phyloP scores from a whole-genome alignment of 805 yeast species.

The Hanseniaspora clermontiae region DNA sequence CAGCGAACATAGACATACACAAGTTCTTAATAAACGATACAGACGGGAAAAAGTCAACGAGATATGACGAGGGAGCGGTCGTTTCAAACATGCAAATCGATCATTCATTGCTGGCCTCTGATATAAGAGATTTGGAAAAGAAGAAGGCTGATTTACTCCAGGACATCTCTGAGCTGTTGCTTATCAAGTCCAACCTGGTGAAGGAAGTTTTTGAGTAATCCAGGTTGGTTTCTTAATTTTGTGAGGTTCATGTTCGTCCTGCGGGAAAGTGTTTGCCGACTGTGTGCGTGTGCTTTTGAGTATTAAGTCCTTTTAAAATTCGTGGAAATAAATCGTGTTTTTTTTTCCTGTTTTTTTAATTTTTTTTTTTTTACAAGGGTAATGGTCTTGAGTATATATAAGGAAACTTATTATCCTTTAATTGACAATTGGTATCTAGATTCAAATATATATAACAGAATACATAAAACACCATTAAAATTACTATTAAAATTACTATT shows the following conservation, averaged over 20 bases:
- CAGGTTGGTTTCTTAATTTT: background rate
- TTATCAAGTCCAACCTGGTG: background rate
- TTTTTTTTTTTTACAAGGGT: too few species aligned
- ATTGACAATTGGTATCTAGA: too few species aligned
- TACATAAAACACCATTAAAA: background rate
- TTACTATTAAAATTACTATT: background rate
- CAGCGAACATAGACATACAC: background rate
- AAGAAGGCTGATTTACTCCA: background rate
- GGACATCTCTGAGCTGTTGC: background rate
- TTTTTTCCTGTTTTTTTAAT: too few species aligned
- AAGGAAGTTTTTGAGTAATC: background rate
- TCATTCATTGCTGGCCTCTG: background rate
- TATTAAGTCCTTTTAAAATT: background rate
- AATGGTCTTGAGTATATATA: too few species aligned
- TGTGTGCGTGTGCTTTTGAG: background rate
- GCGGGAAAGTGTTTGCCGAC: background rate
- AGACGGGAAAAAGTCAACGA: background rate
- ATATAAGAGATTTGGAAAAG: slow-evolving; percentile 1
- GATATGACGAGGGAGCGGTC: background rate
- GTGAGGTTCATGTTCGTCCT: too few species aligned
- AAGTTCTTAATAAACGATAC: background rate
- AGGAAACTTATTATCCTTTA: too few species aligned
- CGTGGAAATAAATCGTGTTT: too few species aligned
- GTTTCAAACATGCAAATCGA: background rate
- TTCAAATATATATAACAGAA: background rate